A percentile compares a stretch with the other conserved stretches of the same genome.
phyloP scores from a whole-genome alignment of 2,329 filamentous ascomycete species.

The Colletotrichum viniferum region DNA sequence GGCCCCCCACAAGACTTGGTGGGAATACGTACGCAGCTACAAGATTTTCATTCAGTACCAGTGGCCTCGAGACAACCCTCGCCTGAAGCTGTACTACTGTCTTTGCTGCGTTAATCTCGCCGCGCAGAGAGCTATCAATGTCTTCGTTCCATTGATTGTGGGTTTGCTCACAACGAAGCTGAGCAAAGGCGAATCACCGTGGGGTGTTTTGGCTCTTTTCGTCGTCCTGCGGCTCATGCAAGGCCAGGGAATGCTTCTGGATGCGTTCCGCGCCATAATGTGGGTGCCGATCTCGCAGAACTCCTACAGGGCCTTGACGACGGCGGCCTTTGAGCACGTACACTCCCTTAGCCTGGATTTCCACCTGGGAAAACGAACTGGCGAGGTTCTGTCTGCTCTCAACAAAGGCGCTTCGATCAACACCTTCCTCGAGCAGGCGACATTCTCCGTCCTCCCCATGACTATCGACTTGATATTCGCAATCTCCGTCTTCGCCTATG shows the following conservation, averaged over 20 bases:
- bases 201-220: slow-evolving; percentile 70
- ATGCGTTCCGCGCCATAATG: slow-evolving; percentile 79
- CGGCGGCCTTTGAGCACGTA: slow-evolving; percentile 96
- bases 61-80: slow-evolving; percentile 82
- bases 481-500: slow-evolving; percentile 77
- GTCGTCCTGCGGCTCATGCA: slow-evolving; percentile 82
- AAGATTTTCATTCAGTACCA: slow-evolving; percentile 94
- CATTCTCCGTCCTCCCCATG: slow-evolving; percentile 96
- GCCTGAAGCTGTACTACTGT: slow-evolving; percentile 78
- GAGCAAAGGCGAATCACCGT: slow-evolving; percentile 59
- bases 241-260: slow-evolving; percentile 85
- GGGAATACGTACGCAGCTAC: slow-evolving; percentile 93
- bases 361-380: slow-evolving; percentile 94
- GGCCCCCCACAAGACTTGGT: slow-evolving; percentile 88
- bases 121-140: slow-evolving; percentile 82
- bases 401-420: slow-evolving; percentile 98
- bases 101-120: slow-evolving; percentile 83
- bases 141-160: slow-evolving; percentile 83
- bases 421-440: slow-evolving; percentile 93
- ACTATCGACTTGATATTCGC: slow-evolving; percentile 87
- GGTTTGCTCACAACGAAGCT: slow-evolving; percentile 80
- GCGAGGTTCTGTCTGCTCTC: slow-evolving; percentile 91
- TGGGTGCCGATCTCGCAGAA: slow-evolving; percentile 99
- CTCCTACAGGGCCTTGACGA: slow-evolving; percentile 91
- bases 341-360: slow-evolving; percentile 95